Base-by-base conservation (phyloP, 495 filamentous ascomycete genomes). In the Penicillium maclennaniae region DNA sequence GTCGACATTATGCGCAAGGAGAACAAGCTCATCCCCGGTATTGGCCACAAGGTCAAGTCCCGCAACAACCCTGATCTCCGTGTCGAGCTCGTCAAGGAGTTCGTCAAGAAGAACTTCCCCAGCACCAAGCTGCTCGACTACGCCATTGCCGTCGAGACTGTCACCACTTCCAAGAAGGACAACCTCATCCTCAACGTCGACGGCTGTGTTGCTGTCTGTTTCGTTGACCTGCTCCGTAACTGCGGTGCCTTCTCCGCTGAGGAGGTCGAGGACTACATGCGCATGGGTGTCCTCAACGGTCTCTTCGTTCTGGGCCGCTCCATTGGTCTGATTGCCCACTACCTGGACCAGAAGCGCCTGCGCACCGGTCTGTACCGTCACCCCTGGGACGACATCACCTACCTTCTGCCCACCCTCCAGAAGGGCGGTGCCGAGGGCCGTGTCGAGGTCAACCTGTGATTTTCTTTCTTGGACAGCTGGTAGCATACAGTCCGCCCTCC, bases 161-260 rank as follows among this genome's bases (percentile, higher is more conserved):
- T 98, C 58, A 98, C 93, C 27, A 98, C 93, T 8, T 96, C 91
- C 58, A 98, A 98, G 87, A 98, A 98, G 83, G 93, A 98, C 79
- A 98, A 97, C 83, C 85, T 98, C 52, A 98, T 98, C 63, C 87
- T 98, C 57, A 98, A 98, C 81, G 93, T 98, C 48, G 93, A 98
- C 70, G 93, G 93, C 58, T 95, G 90, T 71, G 84, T 98, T 60
- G 93, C 93, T 59, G 93, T 98, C 67, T 97, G 92, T 85, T 98
- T 98, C 73, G 91, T 98, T 51, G 93, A 98, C 62, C 77, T 98
- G 56, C 83, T 98, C 75, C 88, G 95, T 74, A 92, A 96, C 84
- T 97, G 91, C 70, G 93, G 93, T 75, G 93, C 93, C 49, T 98
- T 98, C 84, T 75, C 71, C 45, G 46, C 69, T 26, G 76, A 79